These are phyloP conservation scores for Globisporangium apiculatum DNA, from an alignment of 352 stramenopile species.

Conservation along the genomic window DNA sequence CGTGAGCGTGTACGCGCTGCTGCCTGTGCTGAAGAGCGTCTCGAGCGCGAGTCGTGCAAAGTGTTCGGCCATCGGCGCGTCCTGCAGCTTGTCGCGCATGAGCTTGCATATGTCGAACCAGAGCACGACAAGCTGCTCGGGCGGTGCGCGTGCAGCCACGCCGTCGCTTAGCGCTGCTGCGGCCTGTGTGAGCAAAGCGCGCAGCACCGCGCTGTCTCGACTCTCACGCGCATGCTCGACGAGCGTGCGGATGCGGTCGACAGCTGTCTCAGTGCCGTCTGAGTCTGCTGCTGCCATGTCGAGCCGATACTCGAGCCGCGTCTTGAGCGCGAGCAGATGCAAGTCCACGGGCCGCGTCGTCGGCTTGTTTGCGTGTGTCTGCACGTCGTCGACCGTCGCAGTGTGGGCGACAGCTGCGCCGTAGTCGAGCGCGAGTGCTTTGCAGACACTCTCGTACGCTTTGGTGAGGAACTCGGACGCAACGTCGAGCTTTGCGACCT, in stretches of 20 bases:
- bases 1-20: background rate
- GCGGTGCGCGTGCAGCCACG: background rate
- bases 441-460: slow-evolving; percentile 47
- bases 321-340: slow-evolving; percentile 58
- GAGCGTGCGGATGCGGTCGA: slow-evolving; percentile 43
- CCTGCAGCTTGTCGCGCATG: slow-evolving; percentile 36
- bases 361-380: slow-evolving; percentile 25
- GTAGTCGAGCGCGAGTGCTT: slow-evolving; percentile 67
- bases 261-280: slow-evolving; percentile 3
- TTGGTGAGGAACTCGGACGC: slow-evolving; percentile 80
- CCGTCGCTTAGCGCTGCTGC: background rate
- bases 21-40: slow-evolving; percentile 24
- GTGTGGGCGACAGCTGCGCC: slow-evolving; percentile 13
- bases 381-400: slow-evolving; percentile 25
- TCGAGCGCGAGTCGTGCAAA: slow-evolving; percentile 25
- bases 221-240: slow-evolving; percentile 72
- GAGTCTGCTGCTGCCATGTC: slow-evolving; percentile 32
- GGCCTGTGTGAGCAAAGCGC: background rate
- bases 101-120: slow-evolving; percentile 40
- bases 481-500: slow-evolving; percentile 86
- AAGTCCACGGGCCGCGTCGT: slow-evolving; percentile 46
- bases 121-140: slow-evolving; percentile 30
- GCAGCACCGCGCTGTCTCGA: slow-evolving; percentile 26
- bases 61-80: slow-evolving; percentile 19
- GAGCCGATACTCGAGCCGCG: slow-evolving; percentile 56